Evolutionary conservation across 371 early-diverging fungal genomes (phyloP).

Genomic region (Cokeromyces recurvatus): DNA sequence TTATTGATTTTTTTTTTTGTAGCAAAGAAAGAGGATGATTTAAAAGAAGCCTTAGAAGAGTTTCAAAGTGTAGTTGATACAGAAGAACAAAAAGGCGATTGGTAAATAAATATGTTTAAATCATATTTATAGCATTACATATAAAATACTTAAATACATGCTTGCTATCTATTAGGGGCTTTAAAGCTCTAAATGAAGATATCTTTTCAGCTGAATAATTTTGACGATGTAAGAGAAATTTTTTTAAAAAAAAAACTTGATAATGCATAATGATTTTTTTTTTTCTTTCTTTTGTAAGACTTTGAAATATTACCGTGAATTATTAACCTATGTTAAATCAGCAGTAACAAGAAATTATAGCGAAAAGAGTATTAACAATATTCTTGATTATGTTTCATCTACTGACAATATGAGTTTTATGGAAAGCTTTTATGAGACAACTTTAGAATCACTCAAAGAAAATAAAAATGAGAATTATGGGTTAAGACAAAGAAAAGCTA

Average conservation of each 20-base stretch:
- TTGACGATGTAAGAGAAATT: conserved; percentile 52
- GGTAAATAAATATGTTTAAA: no score
- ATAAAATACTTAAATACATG: no score
- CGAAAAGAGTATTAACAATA: conserved; percentile 95
- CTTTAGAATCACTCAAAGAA: conserved; percentile 65
- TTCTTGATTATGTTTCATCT: conserved; percentile 80
- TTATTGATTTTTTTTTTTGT: background rate
- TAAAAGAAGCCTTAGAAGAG: conserved; percentile 70
- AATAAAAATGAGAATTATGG: conserved; percentile 81
- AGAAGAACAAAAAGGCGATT: conserved; percentile 80
- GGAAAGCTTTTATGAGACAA: conserved; percentile 81
- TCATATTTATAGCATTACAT: no score
- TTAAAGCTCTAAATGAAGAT: conserved; percentile 92
- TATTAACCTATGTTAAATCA: conserved; percentile 76
- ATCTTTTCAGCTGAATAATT: conserved; percentile 62
- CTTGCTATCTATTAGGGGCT: conserved; percentile 73
- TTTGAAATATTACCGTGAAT: conserved; percentile 67
- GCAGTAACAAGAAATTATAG: conserved; percentile 89
- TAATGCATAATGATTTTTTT: no score
- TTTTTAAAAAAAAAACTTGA: no score
- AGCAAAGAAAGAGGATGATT: conserved; percentile 81
- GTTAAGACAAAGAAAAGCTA: conserved; percentile 87
- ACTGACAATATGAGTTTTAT: conserved; percentile 73
- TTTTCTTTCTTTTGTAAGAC: conserved; percentile 64
- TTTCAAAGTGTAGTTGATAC: conserved; percentile 81